Conservation (phyloP, 2,329 filamentous ascomycete genomes). For the Colletotrichum sojae region DNA sequence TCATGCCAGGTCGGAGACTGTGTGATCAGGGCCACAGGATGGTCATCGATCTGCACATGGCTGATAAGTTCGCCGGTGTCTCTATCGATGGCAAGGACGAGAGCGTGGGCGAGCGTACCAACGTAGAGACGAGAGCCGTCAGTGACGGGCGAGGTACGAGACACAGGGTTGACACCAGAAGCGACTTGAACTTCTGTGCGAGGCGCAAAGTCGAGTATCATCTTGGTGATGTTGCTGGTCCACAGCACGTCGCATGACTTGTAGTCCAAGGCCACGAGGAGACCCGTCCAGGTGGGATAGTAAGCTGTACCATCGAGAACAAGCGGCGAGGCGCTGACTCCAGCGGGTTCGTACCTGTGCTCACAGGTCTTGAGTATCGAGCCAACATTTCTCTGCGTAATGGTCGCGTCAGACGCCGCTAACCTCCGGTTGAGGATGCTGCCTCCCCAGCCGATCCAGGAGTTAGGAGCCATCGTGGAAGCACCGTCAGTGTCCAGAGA, state of each 20-base stretch:
- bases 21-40: neutral
- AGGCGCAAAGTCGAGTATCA: slow-evolving; percentile 43
- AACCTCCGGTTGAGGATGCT: neutral
- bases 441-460: neutral
- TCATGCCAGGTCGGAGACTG: neutral
- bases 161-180: neutral
- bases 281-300: slow-evolving; percentile 50
- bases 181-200: slow-evolving; percentile 3
- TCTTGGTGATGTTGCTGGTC: slow-evolving; percentile 47
- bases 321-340: slow-evolving; percentile 30
- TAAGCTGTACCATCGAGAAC: slow-evolving; percentile 43
- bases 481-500: no score
- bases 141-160: slow-evolving; percentile 14
- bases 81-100: slow-evolving; percentile 6
- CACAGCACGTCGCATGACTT: slow-evolving; percentile 44
- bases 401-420: neutral
- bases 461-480: neutral
- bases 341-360: neutral
- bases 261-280: slow-evolving; percentile 51
- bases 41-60: neutral
- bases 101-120: neutral
- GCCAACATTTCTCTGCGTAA: neutral
- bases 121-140: neutral
- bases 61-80: neutral
- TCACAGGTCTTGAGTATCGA: neutral